A percentile compares a stretch with the other conserved stretches of the same genome.
phyloP scores from a whole-genome alignment of 2,329 filamentous ascomycete species.

The Cladosporium sp. region DNA sequence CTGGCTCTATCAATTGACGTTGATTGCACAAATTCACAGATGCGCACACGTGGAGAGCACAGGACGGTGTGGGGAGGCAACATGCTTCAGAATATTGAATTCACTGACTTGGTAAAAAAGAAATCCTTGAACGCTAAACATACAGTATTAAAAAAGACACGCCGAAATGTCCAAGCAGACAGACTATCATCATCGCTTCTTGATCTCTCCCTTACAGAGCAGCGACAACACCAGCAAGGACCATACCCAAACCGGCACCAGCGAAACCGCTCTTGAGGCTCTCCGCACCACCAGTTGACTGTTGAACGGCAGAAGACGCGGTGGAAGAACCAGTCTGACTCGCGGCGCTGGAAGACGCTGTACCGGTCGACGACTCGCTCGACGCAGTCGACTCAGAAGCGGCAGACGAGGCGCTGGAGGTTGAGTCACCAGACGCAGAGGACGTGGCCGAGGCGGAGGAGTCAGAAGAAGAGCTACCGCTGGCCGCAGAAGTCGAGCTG shows the following conservation, averaged over 20 bases:
- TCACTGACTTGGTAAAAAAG: neutral
- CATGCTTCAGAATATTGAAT: neutral
- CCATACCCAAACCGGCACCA: slow-evolving; percentile 22
- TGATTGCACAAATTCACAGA: neutral
- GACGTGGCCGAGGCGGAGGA: slow-evolving; percentile 11
- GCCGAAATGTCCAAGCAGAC: neutral
- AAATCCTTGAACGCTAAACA: neutral
- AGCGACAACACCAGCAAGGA: slow-evolving; percentile 31
- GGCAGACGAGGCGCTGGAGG: neutral
- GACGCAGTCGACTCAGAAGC: slow-evolving; percentile 5
- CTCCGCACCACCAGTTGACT: slow-evolving; percentile 17
- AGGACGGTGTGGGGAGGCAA: neutral
- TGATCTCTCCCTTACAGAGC: slow-evolving; percentile 26
- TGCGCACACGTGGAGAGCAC: neutral
- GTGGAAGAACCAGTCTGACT: slow-evolving; percentile 7
- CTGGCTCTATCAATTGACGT: neutral
- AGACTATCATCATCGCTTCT: neutral
- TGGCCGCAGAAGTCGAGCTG: slow-evolving; percentile 20
- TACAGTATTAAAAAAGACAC: neutral
- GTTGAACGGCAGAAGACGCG: neutral
- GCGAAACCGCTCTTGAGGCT: slow-evolving; percentile 1
- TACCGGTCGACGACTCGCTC: neutral
- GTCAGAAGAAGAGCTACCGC: neutral
- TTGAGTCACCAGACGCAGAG: neutral
- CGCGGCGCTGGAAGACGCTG: slow-evolving; percentile 5